A percentile compares a stretch with the other conserved stretches of the same genome.
phyloP scores from a whole-genome alignment of 179 eudicot species.

The Beta corolliflora region DNA sequence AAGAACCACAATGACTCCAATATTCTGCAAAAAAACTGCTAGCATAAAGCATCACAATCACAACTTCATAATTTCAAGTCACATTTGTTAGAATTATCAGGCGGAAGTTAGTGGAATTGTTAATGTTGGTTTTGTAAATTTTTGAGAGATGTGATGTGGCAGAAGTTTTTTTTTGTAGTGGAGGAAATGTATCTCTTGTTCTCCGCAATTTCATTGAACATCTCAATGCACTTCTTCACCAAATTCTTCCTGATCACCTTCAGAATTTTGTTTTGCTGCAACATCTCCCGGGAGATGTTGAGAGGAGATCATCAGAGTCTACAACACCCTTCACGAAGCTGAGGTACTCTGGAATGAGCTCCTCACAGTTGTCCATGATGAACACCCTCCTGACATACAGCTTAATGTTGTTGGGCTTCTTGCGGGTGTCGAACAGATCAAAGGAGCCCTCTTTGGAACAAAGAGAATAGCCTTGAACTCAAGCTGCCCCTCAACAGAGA shows the following conservation, averaged over 20 bases:
- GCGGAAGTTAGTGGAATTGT: no score
- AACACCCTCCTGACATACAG: slow-evolving; percentile 78
- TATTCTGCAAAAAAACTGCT: not conserved
- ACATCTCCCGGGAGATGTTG: slow-evolving; percentile 74
- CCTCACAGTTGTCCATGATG: slow-evolving; percentile 79
- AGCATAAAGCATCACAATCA: not conserved
- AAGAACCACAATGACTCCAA: not conserved
- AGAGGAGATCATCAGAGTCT: slow-evolving; percentile 80
- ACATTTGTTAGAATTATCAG: no score
- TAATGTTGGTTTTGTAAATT: no score
- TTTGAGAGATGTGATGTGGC: no score
- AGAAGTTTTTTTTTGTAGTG: no score
- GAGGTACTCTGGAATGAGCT: slow-evolving; percentile 74
- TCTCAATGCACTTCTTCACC: slow-evolving; percentile 86
- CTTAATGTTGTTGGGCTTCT: slow-evolving; percentile 79
- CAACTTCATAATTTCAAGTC: no score
- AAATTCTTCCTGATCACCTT: slow-evolving; percentile 78
- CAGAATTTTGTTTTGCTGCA: slow-evolving; percentile 80
- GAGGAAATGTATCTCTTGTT: slow-evolving; percentile 35
- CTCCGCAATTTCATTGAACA: slow-evolving; percentile 83
- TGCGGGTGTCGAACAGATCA: slow-evolving; percentile 68
- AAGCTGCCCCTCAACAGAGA: slow-evolving; percentile 77
- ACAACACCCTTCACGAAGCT: slow-evolving; percentile 76
- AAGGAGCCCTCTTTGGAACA: slow-evolving; percentile 75
- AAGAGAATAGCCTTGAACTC: slow-evolving; percentile 77